Evolutionary conservation across 2,329 filamentous ascomycete species (phyloP).

Genomic region (Calonectria leucothoes): DNA sequence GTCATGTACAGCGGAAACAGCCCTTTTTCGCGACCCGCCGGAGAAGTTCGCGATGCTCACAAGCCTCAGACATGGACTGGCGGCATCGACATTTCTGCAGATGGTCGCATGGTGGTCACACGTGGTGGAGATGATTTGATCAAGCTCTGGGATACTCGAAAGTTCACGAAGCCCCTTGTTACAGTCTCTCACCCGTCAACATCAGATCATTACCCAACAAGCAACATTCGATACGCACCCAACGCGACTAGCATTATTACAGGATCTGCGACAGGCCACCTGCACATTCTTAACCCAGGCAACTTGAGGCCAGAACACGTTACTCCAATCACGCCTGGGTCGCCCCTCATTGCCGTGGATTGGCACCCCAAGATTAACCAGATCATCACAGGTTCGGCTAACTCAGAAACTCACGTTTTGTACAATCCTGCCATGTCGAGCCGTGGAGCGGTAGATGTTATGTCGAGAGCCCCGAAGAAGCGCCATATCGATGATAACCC

Average conservation of each 20-base stretch:
- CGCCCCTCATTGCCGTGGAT: conserved; percentile 82
- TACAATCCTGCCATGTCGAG: conserved; percentile 88
- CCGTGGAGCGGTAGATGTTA: conserved; percentile 86
- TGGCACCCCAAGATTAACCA: conserved; percentile 98
- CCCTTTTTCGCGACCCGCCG: conserved; percentile 83
- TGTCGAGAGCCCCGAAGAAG: conserved; percentile 94
- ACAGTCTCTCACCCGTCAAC: conserved; percentile 84
- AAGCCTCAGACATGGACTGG: conserved; percentile 88
- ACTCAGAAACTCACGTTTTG: conserved; percentile 88
- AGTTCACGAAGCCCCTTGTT: conserved; percentile 91
- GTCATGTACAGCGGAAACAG: conserved; percentile 94
- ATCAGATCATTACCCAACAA: conserved; percentile 84
- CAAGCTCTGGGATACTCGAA: conserved; percentile 96
- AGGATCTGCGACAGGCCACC: conserved; percentile 84
- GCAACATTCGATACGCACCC: conserved; percentile 90
- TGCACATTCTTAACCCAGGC: conserved; percentile 94
- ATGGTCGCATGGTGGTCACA: conserved; percentile 91
- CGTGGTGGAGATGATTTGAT: conserved; percentile 92
- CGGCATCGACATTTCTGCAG: conserved; percentile 88
- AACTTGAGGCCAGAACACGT: conserved; percentile 87
- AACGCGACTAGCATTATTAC: conserved; percentile 87
- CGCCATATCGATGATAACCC: conserved; percentile 96
- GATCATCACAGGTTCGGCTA: conserved; percentile 93
- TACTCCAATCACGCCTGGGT: conserved; percentile 88
- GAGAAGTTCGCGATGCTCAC: conserved; percentile 88